Evolutionary conservation across 768 basidiomycete species (phyloP).

Genomic region (Psilocybe azurescens): DNA sequence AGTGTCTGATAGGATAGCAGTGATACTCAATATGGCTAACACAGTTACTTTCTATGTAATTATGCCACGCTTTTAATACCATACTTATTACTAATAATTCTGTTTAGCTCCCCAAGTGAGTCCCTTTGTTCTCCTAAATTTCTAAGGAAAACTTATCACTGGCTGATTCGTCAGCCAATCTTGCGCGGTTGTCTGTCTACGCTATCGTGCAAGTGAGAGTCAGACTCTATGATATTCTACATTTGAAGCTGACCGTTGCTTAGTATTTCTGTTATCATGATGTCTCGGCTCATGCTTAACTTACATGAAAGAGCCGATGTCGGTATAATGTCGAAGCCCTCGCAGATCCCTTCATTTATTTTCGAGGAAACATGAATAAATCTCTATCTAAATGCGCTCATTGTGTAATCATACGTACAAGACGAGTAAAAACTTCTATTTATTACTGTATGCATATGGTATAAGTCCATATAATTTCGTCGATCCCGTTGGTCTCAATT

Average conservation of each 20-base stretch:
- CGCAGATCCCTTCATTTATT: neutral
- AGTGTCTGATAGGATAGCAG: neutral
- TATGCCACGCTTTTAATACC: neutral
- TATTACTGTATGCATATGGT: too few relatives aligned
- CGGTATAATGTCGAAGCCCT: neutral
- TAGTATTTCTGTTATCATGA: conserved; percentile 3
- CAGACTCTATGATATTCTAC: neutral
- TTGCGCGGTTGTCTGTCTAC: conserved; percentile 4
- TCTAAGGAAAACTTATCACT: neutral
- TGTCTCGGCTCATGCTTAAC: conserved; percentile 8
- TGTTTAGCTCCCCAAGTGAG: neutral
- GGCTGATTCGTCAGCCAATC: neutral
- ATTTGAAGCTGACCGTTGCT: neutral
- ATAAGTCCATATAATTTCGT: too few relatives aligned
- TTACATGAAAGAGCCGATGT: neutral
- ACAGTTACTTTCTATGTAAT: conserved; percentile 4
- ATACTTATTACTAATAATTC: too few relatives aligned
- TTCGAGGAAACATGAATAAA: neutral
- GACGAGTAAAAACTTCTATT: too few relatives aligned
- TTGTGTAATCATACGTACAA: too few relatives aligned
- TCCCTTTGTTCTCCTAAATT: neutral
- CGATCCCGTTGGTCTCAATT: too few relatives aligned
- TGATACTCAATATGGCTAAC: neutral
- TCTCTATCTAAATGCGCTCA: too few relatives aligned
- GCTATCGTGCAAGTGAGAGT: conserved; percentile 1